phyloP scores from a whole-genome alignment of 345 rosid genomes.

The Citropsis articulata region DNA sequence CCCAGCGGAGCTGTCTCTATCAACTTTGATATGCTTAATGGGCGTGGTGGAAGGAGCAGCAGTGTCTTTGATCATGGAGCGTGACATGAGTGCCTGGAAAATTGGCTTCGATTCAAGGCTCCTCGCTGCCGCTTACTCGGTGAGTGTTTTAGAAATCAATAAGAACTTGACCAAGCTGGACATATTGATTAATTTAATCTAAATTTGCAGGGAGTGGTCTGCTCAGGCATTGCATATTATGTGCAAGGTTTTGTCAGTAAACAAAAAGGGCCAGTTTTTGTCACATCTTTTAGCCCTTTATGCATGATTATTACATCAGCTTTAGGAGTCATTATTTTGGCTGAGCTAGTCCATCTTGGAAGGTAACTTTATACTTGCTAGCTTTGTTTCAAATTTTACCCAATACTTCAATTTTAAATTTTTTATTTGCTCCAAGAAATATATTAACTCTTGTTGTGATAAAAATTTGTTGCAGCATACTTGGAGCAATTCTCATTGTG shows the following conservation, averaged over 20 bases:
- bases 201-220: slow-evolving; percentile 64
- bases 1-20: slow-evolving; percentile 91
- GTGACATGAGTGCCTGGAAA: slow-evolving; percentile 68
- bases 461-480: slow-evolving; percentile 39
- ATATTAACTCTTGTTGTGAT: neutral
- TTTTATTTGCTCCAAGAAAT: neutral
- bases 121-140: slow-evolving; percentile 79
- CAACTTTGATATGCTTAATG: slow-evolving; percentile 66
- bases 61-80: slow-evolving; percentile 59
- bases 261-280: slow-evolving; percentile 79
- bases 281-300: slow-evolving; percentile 77
- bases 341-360: slow-evolving; percentile 73
- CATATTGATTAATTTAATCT: too few relatives aligned
- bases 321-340: slow-evolving; percentile 58
- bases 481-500: slow-evolving; percentile 77
- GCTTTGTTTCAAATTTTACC: neutral
- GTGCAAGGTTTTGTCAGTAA: slow-evolving; percentile 68
- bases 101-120: slow-evolving; percentile 75
- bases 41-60: slow-evolving; percentile 60
- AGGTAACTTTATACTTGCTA: slow-evolving; percentile 38
- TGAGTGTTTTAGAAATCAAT: slow-evolving; percentile 21
- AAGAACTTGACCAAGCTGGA: too few relatives aligned
- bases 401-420: too few relatives aligned
- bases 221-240: slow-evolving; percentile 87
- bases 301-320: slow-evolving; percentile 84